Conservation (phyloP, 805 yeast genomes). For the Yarrowia keelungensis region DNA sequence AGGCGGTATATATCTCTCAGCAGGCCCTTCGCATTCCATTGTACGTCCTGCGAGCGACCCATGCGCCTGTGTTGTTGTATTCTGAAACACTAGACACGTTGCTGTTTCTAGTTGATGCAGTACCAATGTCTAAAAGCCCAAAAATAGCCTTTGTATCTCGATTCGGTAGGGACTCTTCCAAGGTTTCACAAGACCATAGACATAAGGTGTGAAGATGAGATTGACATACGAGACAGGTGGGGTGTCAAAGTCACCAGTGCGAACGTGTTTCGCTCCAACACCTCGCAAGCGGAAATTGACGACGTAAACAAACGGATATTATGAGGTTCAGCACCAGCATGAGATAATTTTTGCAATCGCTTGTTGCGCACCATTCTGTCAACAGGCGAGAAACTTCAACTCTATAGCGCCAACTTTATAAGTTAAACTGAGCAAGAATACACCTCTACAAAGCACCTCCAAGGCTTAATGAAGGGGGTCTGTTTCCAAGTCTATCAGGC, state of each 20-base stretch:
- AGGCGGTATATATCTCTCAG: no score
- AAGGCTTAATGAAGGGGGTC: constrained; percentile 24
- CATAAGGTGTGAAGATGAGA: constrained; percentile 18
- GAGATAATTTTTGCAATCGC: constrained; percentile 1
- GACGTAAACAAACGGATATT: not conserved
- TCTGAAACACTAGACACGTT: constrained; percentile 35
- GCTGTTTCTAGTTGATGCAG: constrained; percentile 32
- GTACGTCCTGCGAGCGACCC: constrained; percentile 8
- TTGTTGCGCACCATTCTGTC: not conserved
- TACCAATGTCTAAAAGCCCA: not conserved
- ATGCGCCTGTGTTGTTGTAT: constrained; percentile 14
- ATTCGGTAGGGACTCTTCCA: constrained; percentile 28
- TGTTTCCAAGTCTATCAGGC: no score
- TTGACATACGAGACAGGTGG: constrained; percentile 12
- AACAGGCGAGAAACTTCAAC: constrained; percentile 21
- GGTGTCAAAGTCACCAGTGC: no score
- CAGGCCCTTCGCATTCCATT: not conserved
- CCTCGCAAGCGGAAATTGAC: not conserved
- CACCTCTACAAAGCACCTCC: constrained; percentile 25
- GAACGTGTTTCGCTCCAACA: no score
- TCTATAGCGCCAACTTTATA: not conserved
- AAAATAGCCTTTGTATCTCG: constrained; percentile 11
- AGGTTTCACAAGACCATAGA: constrained; percentile 20
- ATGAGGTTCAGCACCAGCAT: not conserved
- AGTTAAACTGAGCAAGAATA: constrained; percentile 8